A percentile compares a stretch with the other conserved stretches of the same genome.
Conservation (phyloP, 2,329 filamentous ascomycete species). For the Tricladium varicosporioides region DNA sequence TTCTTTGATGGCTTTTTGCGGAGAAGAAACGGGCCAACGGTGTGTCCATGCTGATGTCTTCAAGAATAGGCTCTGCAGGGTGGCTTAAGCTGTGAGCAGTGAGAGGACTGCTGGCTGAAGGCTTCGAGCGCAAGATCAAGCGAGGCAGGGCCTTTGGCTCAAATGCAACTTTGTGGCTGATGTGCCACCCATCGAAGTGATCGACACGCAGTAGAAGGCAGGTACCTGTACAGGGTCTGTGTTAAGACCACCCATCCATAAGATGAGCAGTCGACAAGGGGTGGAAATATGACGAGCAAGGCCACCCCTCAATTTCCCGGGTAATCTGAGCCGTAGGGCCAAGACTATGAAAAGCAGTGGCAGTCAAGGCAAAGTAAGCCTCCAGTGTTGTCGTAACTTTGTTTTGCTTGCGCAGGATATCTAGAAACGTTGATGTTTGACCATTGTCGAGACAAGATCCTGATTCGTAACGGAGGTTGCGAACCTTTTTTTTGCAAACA, state of each 20-base stretch:
- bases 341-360: background rate
- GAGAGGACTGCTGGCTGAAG: conserved; percentile 1
- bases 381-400: background rate
- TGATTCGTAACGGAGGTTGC: background rate
- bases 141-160: background rate
- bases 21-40: conserved; percentile 1
- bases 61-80: conserved; percentile 4
- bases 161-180: conserved; percentile 6
- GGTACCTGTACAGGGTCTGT: conserved; percentile 11
- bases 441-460: background rate
- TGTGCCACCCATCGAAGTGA: conserved; percentile 10
- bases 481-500: background rate
- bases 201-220: conserved; percentile 14
- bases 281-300: background rate
- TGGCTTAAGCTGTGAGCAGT: background rate
- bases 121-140: conserved; percentile 8
- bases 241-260: conserved; percentile 13
- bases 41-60: conserved; percentile 1
- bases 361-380: background rate
- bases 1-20: background rate
- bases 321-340: conserved; percentile 15
- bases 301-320: conserved; percentile 22
- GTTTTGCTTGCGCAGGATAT: background rate
- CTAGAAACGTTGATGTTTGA: background rate
- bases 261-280: conserved; percentile 15